Evolutionary conservation across 257 asterid species (phyloP), one percentile per base, ranked within the genome.

Genomic region (Thymus mandschuricus): DNA sequence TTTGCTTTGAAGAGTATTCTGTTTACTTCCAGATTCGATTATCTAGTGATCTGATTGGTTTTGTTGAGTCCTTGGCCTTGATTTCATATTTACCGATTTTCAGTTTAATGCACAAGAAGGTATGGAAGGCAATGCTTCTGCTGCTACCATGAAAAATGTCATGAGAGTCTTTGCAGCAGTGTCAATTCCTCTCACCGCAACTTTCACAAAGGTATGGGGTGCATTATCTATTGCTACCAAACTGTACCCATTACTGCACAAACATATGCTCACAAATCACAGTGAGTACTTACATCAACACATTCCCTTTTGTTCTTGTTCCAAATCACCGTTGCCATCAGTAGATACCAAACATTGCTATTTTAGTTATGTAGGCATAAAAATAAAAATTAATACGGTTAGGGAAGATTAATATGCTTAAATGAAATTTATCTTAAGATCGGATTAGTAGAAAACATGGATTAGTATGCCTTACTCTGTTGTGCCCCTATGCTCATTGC

Each of bases 91-190:
- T n/a, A 57, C 61, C 40, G 38, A 46, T 70, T 77, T 64, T 49
- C 75, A 94, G 99, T 82, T 78, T 75, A 94, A 94, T 76, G 87
- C 87, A 57, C 96, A 85, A 75, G 99, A 95, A 80, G 99, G 99
- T 33, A 56, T 94, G 90, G 97, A 91, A 84, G 98, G 98, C 65
- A 94, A 87, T 78, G 85, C 96, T 29, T 59, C 79, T 59, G 89
- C 89, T 49, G 65, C 55, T 49, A 84, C 83, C 63, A 86, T 94
- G 49, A 94, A 91, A 82, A 88, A 81, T 75, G 90, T 88, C 76
- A 85, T 87, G 3, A 83, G 96, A 78, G 92, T 43, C 46, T 91
- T 94, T 69, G 98, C 98, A 2, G 96, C 83, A 70, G 60, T 86
- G 54, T 73, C 97, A 9, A 54, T 91, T 70, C 96, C 97, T 71